These are phyloP conservation scores for Cyberlindnera xishuangbannaensis DNA, from an alignment of 805 yeast genomes.

Conservation along the genomic window DNA sequence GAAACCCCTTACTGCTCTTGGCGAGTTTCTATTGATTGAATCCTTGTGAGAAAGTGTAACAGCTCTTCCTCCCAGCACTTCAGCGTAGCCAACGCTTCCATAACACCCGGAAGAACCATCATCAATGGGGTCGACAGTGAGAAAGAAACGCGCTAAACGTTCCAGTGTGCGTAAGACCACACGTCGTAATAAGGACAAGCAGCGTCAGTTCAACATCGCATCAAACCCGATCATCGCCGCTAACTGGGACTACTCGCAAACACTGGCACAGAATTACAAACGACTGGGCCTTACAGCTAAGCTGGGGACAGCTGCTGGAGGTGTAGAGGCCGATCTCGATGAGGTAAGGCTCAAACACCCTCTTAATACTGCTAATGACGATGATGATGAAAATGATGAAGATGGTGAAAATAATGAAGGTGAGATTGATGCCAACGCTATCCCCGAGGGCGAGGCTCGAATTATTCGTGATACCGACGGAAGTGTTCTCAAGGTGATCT, in stretches of 20 bases:
- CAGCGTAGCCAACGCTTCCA: too few relatives aligned
- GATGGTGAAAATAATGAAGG: too few relatives aligned
- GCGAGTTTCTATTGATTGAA: too few relatives aligned
- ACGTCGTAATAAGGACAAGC: constrained; percentile 64
- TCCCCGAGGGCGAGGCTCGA: constrained; percentile 76
- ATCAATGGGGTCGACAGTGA: constrained; percentile 46
- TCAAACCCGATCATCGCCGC: constrained; percentile 81
- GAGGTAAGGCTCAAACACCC: constrained; percentile 30
- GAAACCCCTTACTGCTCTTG: too few relatives aligned
- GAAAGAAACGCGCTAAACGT: constrained; percentile 79
- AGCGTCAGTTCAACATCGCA: constrained; percentile 56
- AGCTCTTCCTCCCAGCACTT: too few relatives aligned
- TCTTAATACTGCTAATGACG: constrained; percentile 17
- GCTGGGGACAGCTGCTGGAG: constrained; percentile 71
- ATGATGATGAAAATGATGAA: constrained; percentile 11
- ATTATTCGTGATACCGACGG: constrained; percentile 67
- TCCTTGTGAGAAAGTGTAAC: too few relatives aligned
- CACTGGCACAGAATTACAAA: constrained; percentile 82
- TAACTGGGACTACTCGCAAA: constrained; percentile 81
- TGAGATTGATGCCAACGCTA: constrained; percentile 43
- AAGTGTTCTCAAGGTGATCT: constrained; percentile 57
- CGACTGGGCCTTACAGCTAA: constrained; percentile 69
- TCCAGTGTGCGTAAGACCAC: constrained; percentile 67
- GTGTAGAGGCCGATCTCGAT: constrained; percentile 56
- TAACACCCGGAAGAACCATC: too few relatives aligned